These are phyloP conservation scores for Penicillium egyptiacum DNA, from an alignment of 495 filamentous ascomycete genomes.

Conservation along the genomic window DNA sequence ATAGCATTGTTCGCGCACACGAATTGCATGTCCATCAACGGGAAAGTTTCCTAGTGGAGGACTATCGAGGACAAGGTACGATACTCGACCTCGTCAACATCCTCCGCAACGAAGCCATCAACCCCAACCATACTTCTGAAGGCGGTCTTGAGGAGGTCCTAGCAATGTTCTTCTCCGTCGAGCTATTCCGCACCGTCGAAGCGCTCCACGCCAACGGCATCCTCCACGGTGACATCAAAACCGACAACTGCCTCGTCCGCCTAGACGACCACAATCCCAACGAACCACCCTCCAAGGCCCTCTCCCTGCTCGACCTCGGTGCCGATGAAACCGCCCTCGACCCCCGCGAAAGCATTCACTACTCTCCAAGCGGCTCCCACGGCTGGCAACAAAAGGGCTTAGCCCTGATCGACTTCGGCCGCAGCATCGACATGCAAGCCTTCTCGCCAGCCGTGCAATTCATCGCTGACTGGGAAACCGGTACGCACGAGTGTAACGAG, in stretches of 20 bases:
- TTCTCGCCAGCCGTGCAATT: slow-evolving; percentile 80
- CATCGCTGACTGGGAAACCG: slow-evolving; percentile 90
- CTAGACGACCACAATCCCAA: slow-evolving; percentile 54
- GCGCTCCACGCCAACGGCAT: slow-evolving; percentile 76
- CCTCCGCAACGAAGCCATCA: slow-evolving; percentile 63
- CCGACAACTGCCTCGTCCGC: slow-evolving; percentile 90
- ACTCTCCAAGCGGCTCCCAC: slow-evolving; percentile 65
- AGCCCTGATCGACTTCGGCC: slow-evolving; percentile 89
- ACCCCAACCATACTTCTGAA: slow-evolving; percentile 41
- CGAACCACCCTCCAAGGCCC: slow-evolving; percentile 15
- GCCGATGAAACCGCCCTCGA: slow-evolving; percentile 50
- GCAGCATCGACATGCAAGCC: slow-evolving; percentile 87
- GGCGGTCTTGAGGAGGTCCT: slow-evolving; percentile 82
- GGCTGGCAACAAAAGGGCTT: slow-evolving; percentile 84
- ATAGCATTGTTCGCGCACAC: slow-evolving; percentile 75
- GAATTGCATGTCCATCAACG: slow-evolving; percentile 86
- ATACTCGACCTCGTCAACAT: slow-evolving; percentile 90
- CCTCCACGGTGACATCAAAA: slow-evolving; percentile 91
- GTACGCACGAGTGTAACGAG: slow-evolving; percentile 83
- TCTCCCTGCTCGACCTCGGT: slow-evolving; percentile 38
- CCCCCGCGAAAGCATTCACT: slow-evolving; percentile 48
- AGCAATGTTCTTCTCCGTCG: slow-evolving; percentile 92
- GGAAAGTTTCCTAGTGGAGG: slow-evolving; percentile 84
- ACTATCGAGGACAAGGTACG: slow-evolving; percentile 86
- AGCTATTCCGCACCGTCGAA: slow-evolving; percentile 88